Conservation (phyloP, 1,284 basidiomycete species). For the Bjerkandera adusta region DNA sequence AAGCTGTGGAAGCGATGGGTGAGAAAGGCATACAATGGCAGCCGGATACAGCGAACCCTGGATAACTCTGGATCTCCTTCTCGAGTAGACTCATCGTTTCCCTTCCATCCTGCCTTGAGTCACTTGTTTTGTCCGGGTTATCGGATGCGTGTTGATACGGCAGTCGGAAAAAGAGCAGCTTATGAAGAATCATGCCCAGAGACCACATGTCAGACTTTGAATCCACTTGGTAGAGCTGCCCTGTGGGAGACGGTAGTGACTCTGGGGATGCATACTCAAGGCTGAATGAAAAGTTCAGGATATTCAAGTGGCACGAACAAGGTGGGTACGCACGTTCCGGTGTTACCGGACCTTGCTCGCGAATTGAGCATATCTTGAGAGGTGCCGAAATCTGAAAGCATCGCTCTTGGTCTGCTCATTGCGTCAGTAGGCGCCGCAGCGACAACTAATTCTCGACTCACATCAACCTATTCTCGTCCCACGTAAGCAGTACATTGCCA, state of each 20-base stretch:
- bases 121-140: slow-evolving; percentile 40
- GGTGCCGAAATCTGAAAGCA: slow-evolving; percentile 94
- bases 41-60: slow-evolving; percentile 61
- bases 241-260: slow-evolving; percentile 73
- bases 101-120: slow-evolving; percentile 37
- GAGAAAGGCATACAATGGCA: background rate
- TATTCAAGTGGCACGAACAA: slow-evolving; percentile 2
- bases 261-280: slow-evolving; percentile 86
- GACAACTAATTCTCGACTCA: slow-evolving; percentile 30
- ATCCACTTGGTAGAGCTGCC: slow-evolving; percentile 70
- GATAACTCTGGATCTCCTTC: slow-evolving; percentile 71
- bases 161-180: slow-evolving; percentile 83
- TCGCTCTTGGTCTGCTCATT: slow-evolving; percentile 67
- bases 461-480: slow-evolving; percentile 88
- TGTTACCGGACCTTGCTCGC: slow-evolving; percentile 79
- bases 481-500: slow-evolving; percentile 89
- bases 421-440: slow-evolving; percentile 5
- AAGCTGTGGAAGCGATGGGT: slow-evolving; percentile 41
- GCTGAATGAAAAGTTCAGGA: slow-evolving; percentile 35
- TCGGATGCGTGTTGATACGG: slow-evolving; percentile 72
- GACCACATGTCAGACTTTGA: slow-evolving; percentile 92
- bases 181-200: slow-evolving; percentile 89
- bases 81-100: slow-evolving; percentile 68
- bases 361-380: slow-evolving; percentile 84
- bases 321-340: slow-evolving; percentile 75